These are phyloP conservation scores for Ophiocordyceps robertsii DNA, from an alignment of 2,329 filamentous ascomycete genomes.

Conservation along the genomic window DNA sequence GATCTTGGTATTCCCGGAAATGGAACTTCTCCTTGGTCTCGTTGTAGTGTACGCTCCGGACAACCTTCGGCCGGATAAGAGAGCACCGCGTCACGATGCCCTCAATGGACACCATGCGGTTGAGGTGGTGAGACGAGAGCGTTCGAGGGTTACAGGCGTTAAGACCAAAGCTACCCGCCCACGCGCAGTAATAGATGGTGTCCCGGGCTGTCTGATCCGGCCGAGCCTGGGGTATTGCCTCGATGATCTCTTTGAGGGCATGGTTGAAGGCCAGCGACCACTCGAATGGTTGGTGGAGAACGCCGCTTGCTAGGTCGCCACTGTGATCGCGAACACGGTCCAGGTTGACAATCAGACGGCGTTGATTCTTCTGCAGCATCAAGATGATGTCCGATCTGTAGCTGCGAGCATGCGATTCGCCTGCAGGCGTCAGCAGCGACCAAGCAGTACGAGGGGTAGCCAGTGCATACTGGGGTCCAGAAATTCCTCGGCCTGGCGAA, in stretches of 20 bases:
- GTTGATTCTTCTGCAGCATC: conserved; percentile 56
- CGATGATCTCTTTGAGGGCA: conserved; percentile 79
- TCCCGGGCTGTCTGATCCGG: conserved; percentile 66
- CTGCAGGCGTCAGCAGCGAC: conserved; percentile 14
- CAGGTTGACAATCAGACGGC: conserved; percentile 59
- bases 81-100: conserved; percentile 96
- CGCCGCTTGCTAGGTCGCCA: conserved; percentile 60
- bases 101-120: conserved; percentile 94
- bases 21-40: conserved; percentile 78
- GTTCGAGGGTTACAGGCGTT: conserved; percentile 92
- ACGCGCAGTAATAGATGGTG: conserved; percentile 90
- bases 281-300: conserved; percentile 80
- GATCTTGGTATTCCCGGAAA: conserved; percentile 82
- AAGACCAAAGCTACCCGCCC: conserved; percentile 88
- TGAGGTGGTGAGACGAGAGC: conserved; percentile 75
- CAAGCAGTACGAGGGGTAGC: background rate
- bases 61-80: conserved; percentile 89
- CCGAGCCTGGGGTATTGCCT: conserved; percentile 62
- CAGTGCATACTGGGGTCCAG: conserved; percentile 68
- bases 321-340: conserved; percentile 88
- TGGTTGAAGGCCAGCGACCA: conserved; percentile 78
- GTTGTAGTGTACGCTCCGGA: conserved; percentile 95
- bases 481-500: conserved; percentile 82
- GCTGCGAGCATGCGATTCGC: conserved; percentile 46
- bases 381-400: conserved; percentile 82